Evolutionary conservation across 306 rosid genomes (phyloP).

Genomic region (Dryas alaskensis): DNA sequence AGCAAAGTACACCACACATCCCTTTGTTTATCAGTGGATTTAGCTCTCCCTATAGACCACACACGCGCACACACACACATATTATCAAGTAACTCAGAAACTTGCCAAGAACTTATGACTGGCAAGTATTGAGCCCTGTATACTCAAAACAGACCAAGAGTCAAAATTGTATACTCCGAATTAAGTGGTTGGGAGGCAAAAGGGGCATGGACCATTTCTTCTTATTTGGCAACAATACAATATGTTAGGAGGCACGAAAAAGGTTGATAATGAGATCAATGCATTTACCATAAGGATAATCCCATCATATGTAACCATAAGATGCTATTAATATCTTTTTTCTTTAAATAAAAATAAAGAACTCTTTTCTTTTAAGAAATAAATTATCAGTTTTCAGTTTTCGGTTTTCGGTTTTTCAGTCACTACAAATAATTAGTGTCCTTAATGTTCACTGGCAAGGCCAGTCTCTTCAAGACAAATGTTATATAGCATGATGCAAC

Average conservation of each 20-base stretch:
- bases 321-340: background rate
- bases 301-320: background rate
- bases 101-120: background rate
- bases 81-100: background rate
- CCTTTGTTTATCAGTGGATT: background rate
- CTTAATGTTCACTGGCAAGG: background rate
- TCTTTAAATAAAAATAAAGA: background rate
- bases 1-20: background rate
- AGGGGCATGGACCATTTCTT: background rate
- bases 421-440: background rate
- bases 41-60: background rate
- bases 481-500: background rate
- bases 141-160: background rate
- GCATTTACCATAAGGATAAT: background rate
- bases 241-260: background rate
- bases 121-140: background rate
- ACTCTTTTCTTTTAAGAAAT: background rate
- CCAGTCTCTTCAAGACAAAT: background rate
- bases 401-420: background rate
- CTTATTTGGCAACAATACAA: conserved; percentile 1
- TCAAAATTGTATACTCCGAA: background rate
- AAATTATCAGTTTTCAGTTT: background rate
- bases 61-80: background rate
- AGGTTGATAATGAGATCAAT: background rate
- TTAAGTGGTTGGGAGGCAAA: background rate